phyloP scores from a whole-genome alignment of 169 alveolate species.

The Eimeria acervulina region DNA sequence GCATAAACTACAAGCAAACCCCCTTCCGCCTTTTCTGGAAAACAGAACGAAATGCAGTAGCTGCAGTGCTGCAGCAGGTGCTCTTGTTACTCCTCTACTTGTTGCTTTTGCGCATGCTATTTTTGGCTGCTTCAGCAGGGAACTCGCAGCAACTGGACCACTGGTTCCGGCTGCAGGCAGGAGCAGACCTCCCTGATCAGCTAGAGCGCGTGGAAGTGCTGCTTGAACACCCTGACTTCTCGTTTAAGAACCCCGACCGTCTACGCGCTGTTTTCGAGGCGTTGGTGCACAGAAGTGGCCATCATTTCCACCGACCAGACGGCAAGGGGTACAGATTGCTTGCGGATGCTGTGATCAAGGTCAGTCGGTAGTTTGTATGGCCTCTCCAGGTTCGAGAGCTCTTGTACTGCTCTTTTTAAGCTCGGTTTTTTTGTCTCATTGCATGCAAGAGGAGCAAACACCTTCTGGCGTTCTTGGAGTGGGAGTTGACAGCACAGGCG shows the following conservation, averaged over 20 bases:
- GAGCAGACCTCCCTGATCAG: slow-evolving; percentile 65
- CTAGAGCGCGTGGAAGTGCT: slow-evolving; percentile 73
- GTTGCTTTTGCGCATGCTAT: neutral
- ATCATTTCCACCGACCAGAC: slow-evolving; percentile 62
- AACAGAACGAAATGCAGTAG: neutral
- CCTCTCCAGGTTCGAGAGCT: neutral
- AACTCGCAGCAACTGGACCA: neutral
- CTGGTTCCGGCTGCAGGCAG: slow-evolving; percentile 83
- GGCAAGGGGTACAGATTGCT: slow-evolving; percentile 82
- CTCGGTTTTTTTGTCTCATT: too few species aligned
- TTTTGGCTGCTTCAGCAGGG: neutral
- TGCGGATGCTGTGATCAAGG: slow-evolving; percentile 65
- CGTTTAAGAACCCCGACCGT: slow-evolving; percentile 72
- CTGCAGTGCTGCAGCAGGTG: neutral
- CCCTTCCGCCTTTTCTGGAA: too few species aligned
- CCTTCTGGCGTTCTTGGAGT: neutral
- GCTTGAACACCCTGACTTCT: slow-evolving; percentile 79
- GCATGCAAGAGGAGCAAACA: too few species aligned
- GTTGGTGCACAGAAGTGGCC: neutral
- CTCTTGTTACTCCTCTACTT: neutral
- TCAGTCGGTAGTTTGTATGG: neutral
- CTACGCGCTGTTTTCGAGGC: slow-evolving; percentile 36
- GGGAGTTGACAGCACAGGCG: too few species aligned
- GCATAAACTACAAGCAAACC: neutral
- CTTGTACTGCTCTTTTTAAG: neutral